Evolutionary conservation across 371 early-diverging fungal genomes (phyloP).

Genomic region (Choanephora cucurbitarum): DNA sequence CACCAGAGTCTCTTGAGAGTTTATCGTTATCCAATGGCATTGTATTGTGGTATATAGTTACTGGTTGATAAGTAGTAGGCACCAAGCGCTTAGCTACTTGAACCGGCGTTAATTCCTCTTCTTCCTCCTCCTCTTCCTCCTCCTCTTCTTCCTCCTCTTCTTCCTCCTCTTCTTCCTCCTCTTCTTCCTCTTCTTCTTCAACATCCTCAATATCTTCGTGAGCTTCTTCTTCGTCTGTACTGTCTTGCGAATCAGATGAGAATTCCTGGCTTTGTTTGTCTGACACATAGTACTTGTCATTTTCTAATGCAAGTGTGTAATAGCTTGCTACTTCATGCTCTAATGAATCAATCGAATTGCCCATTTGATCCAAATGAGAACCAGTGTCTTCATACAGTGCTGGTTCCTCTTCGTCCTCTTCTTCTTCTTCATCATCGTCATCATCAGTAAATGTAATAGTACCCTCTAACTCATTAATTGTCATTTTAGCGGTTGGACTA

Average conservation of each 20-base stretch:
- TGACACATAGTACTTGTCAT: neutral
- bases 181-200: slow-evolving; percentile 7
- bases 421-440: neutral
- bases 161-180: slow-evolving; percentile 9
- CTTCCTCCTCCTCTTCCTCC: slow-evolving; percentile 10
- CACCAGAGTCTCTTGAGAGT: slow-evolving; percentile 1
- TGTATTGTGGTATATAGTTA: slow-evolving; percentile 2
- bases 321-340: neutral
- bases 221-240: neutral
- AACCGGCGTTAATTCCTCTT: slow-evolving; percentile 11
- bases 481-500: neutral
- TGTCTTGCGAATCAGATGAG: neutral
- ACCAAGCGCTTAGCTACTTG: slow-evolving; percentile 20
- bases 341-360: neutral
- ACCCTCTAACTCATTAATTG: neutral
- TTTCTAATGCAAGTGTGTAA: neutral
- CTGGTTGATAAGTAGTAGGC: slow-evolving; percentile 18
- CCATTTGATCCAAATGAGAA: neutral
- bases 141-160: slow-evolving; percentile 4
- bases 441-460: neutral
- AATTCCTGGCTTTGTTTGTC: neutral
- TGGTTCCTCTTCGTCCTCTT: neutral
- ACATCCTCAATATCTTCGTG: slow-evolving; percentile 5
- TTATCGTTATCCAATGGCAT: neutral
- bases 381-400: neutral